Evolutionary conservation across 2,329 filamentous ascomycete genomes (phyloP), one percentile per base, ranked within the genome.

Genomic region (Berkeleyomyces basicola): DNA sequence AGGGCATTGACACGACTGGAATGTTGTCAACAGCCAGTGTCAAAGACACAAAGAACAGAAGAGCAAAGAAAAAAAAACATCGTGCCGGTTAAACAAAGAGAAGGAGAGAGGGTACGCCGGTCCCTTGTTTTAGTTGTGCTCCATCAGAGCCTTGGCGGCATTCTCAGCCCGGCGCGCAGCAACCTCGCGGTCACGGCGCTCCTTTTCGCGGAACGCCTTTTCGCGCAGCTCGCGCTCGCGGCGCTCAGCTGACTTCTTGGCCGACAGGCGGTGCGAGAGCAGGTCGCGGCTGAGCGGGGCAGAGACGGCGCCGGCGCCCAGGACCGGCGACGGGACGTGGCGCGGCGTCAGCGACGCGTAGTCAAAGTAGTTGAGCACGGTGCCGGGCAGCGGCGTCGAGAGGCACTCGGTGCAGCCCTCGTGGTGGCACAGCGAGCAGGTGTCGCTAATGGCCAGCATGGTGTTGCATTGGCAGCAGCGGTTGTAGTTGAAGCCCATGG

Each of bases 361-460:
- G 53, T 64, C 63, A 59, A 61, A 62, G 55, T 64, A 55, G 46
- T 61, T 62, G 55, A 49, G 31, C 49, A 51, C 51, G 40, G 59
- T 42, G 53, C 60, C 63, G 7, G 63, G 59, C n/a, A 64, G 55
- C 14, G 59, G 60, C 0, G 60, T 59, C 23, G 60, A 64, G 51
- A 58, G 69, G 71, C 78, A 81, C 64, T 75, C 70, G 65, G 67
- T 69, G 76, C 78, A 81, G 68, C 79, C 75, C 67, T 73, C 70
- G 73, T 81, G 78, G 60, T 73, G 72, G 70, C 78, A 81, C 68
- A 74, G 72, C 65, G 71, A 73, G 74, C 78, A 81, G 61, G 73
- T 76, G 70, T 72, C 78, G 76, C 77, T 80, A 73, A 81, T 81
- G 73, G 80, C 78, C 67, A 81, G 79, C 72, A 80, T 78, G 72